Conservation (phyloP, 2,329 filamentous ascomycete genomes). For the Alternaria dauci region DNA sequence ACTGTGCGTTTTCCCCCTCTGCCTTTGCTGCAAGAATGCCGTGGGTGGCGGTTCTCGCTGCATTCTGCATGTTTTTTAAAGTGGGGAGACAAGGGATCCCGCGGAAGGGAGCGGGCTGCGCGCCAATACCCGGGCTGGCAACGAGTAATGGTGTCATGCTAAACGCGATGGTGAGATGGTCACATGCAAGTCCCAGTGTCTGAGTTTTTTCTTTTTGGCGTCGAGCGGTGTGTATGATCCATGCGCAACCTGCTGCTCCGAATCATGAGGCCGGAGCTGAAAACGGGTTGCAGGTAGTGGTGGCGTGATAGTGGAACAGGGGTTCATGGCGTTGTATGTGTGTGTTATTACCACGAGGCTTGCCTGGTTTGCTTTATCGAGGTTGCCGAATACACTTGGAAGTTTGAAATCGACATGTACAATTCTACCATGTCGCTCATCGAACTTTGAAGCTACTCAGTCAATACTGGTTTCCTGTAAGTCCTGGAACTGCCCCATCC, state of each 20-base stretch:
- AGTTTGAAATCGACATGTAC: background rate
- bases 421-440: background rate
- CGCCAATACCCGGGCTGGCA: background rate
- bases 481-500: background rate
- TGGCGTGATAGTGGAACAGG: background rate
- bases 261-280: background rate
- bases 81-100: background rate
- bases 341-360: background rate
- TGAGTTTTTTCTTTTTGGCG: background rate
- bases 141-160: background rate
- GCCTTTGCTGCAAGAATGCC: background rate
- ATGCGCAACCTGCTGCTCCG: background rate
- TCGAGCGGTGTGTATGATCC: background rate
- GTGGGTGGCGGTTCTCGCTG: slow-evolving; percentile 5
- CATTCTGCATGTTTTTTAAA: background rate
- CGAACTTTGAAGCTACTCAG: background rate
- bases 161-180: background rate
- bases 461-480: background rate
- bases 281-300: background rate
- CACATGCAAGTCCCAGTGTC: background rate
- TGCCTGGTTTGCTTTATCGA: background rate
- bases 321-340: background rate
- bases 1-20: slow-evolving; percentile 15
- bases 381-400: background rate
- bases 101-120: background rate